Evolutionary conservation across 345 rosid genomes (phyloP).

Genomic region (Tarenaya hassleriana): DNA sequence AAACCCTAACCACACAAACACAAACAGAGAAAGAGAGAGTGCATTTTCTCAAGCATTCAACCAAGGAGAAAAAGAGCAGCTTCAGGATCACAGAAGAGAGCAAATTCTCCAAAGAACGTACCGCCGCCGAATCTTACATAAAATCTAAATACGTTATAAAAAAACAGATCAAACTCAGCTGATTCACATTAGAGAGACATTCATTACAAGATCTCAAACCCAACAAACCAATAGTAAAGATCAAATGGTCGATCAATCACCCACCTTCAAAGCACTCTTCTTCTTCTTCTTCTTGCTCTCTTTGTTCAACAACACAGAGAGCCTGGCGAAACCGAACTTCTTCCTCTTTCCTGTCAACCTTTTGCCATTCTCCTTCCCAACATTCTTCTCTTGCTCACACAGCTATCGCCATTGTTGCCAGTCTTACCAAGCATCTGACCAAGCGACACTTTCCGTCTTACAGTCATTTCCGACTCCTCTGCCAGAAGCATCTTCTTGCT

Average conservation of each 20-base stretch:
- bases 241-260: too few species aligned
- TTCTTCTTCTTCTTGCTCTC: slow-evolving; percentile 67
- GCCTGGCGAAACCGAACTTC: slow-evolving; percentile 62
- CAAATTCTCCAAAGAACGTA: too few species aligned
- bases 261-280: slow-evolving; percentile 34
- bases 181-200: too few species aligned
- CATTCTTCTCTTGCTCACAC: background rate
- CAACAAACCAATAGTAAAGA: background rate
- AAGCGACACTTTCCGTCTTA: slow-evolving; percentile 54
- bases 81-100: too few species aligned
- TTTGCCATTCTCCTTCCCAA: background rate
- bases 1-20: too few species aligned
- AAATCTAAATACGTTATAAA: too few species aligned
- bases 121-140: too few species aligned
- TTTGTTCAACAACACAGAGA: slow-evolving; percentile 61
- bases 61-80: too few species aligned
- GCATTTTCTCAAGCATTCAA: too few species aligned
- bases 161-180: too few species aligned
- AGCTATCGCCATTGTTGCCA: slow-evolving; percentile 21
- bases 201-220: too few species aligned
- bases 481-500: slow-evolving; percentile 76
- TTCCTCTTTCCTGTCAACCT: slow-evolving; percentile 58
- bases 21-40: too few species aligned
- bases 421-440: slow-evolving; percentile 75
- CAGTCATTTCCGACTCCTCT: slow-evolving; percentile 44